These are phyloP conservation scores for Agastache rugosa DNA, from an alignment of 257 asterid genomes.

Conservation along the genomic window DNA sequence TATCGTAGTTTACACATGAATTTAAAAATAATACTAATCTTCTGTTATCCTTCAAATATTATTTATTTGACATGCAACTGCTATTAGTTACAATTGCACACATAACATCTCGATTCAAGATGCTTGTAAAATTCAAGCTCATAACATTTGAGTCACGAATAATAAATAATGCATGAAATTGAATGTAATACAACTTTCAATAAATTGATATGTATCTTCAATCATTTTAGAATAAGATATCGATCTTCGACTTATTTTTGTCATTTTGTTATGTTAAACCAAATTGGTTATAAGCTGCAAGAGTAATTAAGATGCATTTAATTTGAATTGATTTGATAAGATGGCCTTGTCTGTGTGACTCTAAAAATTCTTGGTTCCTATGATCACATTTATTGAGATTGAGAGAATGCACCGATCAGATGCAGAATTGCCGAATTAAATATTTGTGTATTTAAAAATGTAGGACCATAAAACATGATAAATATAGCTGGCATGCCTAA, in stretches of 20 bases:
- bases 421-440: neutral
- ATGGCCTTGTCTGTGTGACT: neutral
- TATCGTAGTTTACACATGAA: no score
- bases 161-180: no score
- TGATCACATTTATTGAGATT: neutral
- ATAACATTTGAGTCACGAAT: no score
- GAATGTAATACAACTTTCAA: no score
- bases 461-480: conserved; percentile 26
- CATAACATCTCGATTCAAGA: no score
- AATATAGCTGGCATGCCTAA: conserved; percentile 12
- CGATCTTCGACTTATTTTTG: neutral
- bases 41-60: no score
- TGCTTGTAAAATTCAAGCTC: no score
- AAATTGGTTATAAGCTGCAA: neutral
- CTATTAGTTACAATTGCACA: no score
- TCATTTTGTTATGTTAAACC: neutral
- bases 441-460: neutral
- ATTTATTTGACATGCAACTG: no score
- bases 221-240: no score
- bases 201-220: no score
- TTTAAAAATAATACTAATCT: no score
- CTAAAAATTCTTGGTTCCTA: neutral
- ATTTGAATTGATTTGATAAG: neutral
- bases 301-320: neutral
- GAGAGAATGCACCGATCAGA: neutral